Base-by-base conservation (phyloP, 257 asterid genomes). In the Anisodus acutangulus region DNA sequence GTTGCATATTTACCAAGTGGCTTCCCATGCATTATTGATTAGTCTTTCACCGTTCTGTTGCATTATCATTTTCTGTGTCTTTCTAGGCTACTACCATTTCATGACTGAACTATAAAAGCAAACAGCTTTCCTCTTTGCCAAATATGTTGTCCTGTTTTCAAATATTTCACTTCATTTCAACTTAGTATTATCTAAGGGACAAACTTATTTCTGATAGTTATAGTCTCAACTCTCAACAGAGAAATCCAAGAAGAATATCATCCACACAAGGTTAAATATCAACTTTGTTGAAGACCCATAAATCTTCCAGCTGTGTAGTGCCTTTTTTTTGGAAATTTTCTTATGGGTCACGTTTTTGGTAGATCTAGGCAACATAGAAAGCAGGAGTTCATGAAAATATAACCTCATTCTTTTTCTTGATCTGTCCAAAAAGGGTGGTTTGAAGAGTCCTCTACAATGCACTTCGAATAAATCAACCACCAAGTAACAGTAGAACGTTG, bases 121-220 rank as follows among this genome's bases (percentile, higher is more conserved):
- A n/a, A 71, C 9, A 58, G 26, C 64, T 58, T 22, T 37, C 4
- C n/a, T 45, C 35, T 45, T 71, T 10, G 22, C 79, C 58, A 71
- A 43, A 17, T 43, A 43, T n/a, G 51, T 39, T 8, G 2, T 69
- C 79, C 17, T n/a, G 79, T 43, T 71, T 43, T 43, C 79, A 9
- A 43, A 71, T 71, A 71, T 43, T 71, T 71, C 54, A 43, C 79
- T 71, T 71, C 57, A 43, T 45, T 19, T 47, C 59, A n/a, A 72
- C 59, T 5, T 41, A 45, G 17, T 19, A 10, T 47, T 3, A 47
- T 47, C 59, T 3, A 4, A 43, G 26, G 39, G 79, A 71, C 5
- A 9, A 9, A 45, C 79, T 71, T 71, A 71, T 9, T 45, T 9
- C 57, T 10, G 59, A 47, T 59, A 71, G 55, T 8, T n/a, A 15